Evolutionary conservation across 148 eudicot species (phyloP).

Genomic region (Rhododendron henanense): DNA sequence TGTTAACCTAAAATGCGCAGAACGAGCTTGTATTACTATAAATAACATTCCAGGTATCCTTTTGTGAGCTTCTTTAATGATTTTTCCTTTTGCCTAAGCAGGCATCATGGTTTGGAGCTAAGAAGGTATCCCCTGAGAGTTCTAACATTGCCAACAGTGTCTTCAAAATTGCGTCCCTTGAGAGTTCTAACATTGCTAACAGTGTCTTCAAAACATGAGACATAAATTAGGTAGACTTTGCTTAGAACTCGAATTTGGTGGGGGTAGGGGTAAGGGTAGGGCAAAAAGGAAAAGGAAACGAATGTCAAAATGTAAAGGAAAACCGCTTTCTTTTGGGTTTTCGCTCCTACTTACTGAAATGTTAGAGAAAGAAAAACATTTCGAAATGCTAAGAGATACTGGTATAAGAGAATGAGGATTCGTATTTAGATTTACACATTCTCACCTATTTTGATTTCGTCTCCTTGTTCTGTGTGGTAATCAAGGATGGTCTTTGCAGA

Average conservation of each 20-base stretch:
- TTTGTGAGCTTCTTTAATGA: too few species aligned
- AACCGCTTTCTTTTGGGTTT: background rate
- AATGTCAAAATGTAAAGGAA: background rate
- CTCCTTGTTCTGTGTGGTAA: background rate
- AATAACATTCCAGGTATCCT: too few species aligned
- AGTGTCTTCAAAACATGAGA: background rate
- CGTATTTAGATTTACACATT: background rate
- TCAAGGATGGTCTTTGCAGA: background rate
- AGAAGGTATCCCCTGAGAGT: too few species aligned
- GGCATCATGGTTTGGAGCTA: too few species aligned
- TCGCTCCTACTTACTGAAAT: background rate
- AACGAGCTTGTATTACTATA: too few species aligned
- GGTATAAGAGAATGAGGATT: background rate
- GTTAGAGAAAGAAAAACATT: background rate
- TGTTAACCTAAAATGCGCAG: too few species aligned
- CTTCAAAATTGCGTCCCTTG: background rate
- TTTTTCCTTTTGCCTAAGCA: too few species aligned
- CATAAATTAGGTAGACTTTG: background rate
- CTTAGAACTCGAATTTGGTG: background rate
- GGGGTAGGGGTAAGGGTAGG: background rate
- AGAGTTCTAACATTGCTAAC: background rate
- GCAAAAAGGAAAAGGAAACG: background rate
- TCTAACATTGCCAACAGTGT: too few species aligned
- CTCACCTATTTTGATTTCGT: background rate
- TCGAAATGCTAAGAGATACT: background rate